Base-by-base conservation (phyloP, 768 basidiomycete genomes). In the Tylopilus sp. region DNA sequence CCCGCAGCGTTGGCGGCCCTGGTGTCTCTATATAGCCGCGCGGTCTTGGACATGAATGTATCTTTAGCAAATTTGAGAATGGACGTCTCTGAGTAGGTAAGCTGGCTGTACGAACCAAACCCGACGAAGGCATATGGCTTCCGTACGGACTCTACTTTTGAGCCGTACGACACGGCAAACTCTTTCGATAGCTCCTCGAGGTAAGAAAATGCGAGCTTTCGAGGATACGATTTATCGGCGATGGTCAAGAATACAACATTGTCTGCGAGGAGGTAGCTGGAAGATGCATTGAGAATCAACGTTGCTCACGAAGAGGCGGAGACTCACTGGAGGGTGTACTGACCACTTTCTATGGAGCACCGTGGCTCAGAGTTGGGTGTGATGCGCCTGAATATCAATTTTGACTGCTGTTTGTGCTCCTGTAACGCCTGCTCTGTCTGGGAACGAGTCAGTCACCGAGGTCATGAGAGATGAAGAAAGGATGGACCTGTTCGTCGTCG, bases 41-140 rank as follows among this genome's bases (percentile, higher is more conserved):
- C 90, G 2, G 97, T 98, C 71, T 97, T 98, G 39, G 90, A 90
- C 86, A 99, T 99, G 72, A 99, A 99, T 0, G 95, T 98, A 65
- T 99, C 97, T 98, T 35, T 45, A 26, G 30, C 15, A 15, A n/a
- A 46, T 45, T 15, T 25, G 51, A 44, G 31, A 59, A 25, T 44
- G 46, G 28, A 33, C 44, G 47, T 35, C 44, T 35, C 20, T 22
- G 43, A 35, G 44, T 31, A 13, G 42, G 13, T 23, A 28, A 56
- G 44, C n/a, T n/a, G 22, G 28, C 20, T 31, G 40, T 36, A 53
- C 90, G 58, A 62, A 95, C 94, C 94, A 62, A 99, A 99, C 42
- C 97, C 94, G 53, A 98, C 89, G 66, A 98, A 98, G 22, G 97
- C 95, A 68, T 99, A 99, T n/a, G 97, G 97, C 69, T 95, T 92